phyloP scores from a whole-genome alignment of 805 yeast species.

The Brettanomyces naardenensis region DNA sequence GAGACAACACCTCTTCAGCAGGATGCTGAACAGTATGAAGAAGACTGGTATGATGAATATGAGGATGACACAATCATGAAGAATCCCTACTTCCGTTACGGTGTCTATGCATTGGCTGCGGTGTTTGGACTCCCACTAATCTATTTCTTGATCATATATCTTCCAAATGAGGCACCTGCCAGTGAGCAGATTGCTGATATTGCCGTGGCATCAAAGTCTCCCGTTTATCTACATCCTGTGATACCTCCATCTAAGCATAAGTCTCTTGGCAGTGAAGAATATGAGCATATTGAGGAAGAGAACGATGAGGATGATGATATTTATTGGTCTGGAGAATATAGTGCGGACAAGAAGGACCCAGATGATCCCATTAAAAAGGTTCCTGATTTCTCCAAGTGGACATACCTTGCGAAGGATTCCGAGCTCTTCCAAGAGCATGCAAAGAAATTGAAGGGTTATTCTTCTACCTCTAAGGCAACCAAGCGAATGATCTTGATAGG shows the following conservation, averaged over 20 bases:
- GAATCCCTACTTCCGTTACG: slow-evolving; percentile 7
- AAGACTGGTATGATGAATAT: slow-evolving; percentile 7
- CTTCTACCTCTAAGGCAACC: slow-evolving; percentile 7
- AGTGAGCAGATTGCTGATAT: slow-evolving; percentile 21
- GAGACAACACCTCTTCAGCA: slow-evolving; percentile 9
- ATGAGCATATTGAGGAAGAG: slow-evolving; percentile 8
- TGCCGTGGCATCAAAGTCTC: slow-evolving; percentile 14
- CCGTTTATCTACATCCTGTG: slow-evolving; percentile 25
- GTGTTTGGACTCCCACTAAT: slow-evolving; percentile 16
- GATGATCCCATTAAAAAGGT: slow-evolving; percentile 22
- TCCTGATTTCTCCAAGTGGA: slow-evolving; percentile 18
- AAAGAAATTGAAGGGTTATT: slow-evolving; percentile 7
- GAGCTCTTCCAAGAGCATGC: slow-evolving; percentile 17
- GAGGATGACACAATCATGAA: slow-evolving; percentile 12
- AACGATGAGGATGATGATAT: not conserved
- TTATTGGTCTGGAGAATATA: not conserved
- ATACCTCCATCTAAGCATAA: slow-evolving; percentile 9
- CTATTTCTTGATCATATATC: slow-evolving; percentile 20
- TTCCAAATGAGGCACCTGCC: slow-evolving; percentile 28
- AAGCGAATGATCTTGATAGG: slow-evolving; percentile 66
- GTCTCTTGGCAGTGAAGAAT: slow-evolving; percentile 14
- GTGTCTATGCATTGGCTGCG: slow-evolving; percentile 6
- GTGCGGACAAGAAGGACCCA: slow-evolving; percentile 8
- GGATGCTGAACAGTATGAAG: slow-evolving; percentile 1
- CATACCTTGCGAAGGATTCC: slow-evolving; percentile 9